Evolutionary conservation across 1,284 basidiomycete species (phyloP), one percentile per base, ranked within the genome.

Genomic region (Apiotrichum gamsii): DNA sequence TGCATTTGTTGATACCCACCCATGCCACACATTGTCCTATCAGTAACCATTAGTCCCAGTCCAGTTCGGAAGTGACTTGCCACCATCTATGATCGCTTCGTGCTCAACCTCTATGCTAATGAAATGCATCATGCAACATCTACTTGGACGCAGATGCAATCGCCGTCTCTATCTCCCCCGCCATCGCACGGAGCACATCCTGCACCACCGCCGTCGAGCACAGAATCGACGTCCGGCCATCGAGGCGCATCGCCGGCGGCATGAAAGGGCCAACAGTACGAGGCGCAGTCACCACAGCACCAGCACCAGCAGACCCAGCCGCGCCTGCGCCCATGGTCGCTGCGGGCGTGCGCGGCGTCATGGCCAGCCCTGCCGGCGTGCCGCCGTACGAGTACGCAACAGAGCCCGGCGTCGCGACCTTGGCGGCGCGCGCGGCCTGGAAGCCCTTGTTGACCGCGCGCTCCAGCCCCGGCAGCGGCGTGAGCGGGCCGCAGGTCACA

Each of bases 401-500:
- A 2, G 13, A 21, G 0, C 38, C 45, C 0, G 52, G 52, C 24
- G 52, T 54, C 9, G 33, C 39, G 18, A 50, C 52, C 34, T 42
- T 44, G 19, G 43, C 42, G 2, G 43, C 39, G 25, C 42, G 35
- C 18, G 60, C 48, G 3, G 46, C 43, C 20, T 57, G 47, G 53
- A 52, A 63, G 15, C 53, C 39, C 43, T 51, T 54, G 16, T 23
- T 16, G 9, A 64, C 39, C 2, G 50, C 49, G 11, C 47, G 36
- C 14, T 39, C 34, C 19, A 61, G 51, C 11, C 39, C 40, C 3
- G 57, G 49, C n/a, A 67, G 55, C 3, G 52, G 25, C 4, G 51
- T 56, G 14, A 65, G 36, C 5, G 51, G 48, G 3, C 62, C 60
- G 38, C 61, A 67, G 13, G 49, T 56, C 18, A 45, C 40, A 43